Percentiles rank a stretch among this genome's conserved stretches.
These are phyloP conservation scores for Xylaria sp. DNA, from an alignment of 2,329 filamentous ascomycete species.

Conservation along the genomic window DNA sequence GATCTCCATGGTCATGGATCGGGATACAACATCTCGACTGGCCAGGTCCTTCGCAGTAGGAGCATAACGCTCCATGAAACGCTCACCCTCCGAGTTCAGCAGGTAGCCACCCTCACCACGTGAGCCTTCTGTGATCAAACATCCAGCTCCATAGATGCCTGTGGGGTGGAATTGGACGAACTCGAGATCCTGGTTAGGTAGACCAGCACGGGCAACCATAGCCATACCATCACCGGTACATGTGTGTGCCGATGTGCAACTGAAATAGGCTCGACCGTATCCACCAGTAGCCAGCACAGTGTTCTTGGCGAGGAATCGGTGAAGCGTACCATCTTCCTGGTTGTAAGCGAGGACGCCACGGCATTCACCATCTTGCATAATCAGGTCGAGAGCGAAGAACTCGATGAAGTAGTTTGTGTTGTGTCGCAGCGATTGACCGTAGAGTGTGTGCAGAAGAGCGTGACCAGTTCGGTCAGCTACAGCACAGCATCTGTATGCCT, in stretches of 20 bases:
- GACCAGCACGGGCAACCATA: slow-evolving; percentile 97
- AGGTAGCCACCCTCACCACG: slow-evolving; percentile 98
- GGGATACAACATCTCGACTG: slow-evolving; percentile 93
- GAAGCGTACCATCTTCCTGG: slow-evolving; percentile 97
- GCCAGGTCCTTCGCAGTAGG: slow-evolving; percentile 98
- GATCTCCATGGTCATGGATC: slow-evolving; percentile 98
- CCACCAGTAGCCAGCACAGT: slow-evolving; percentile 97
- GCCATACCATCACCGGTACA: slow-evolving; percentile 99
- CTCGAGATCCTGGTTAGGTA: slow-evolving; percentile 98
- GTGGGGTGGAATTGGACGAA: slow-evolving; percentile 99
- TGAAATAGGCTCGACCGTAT: slow-evolving; percentile 98
- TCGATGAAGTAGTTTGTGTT: slow-evolving; percentile 99
- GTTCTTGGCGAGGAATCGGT: slow-evolving; percentile 96
- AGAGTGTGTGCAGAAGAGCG: slow-evolving; percentile 96
- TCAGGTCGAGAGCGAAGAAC: slow-evolving; percentile 95
- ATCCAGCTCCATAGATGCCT: slow-evolving; percentile 98
- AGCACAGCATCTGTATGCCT: slow-evolving; percentile 97
- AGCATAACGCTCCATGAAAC: slow-evolving; percentile 99
- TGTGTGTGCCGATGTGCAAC: slow-evolving; percentile 96
- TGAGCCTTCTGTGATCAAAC: slow-evolving; percentile 96
- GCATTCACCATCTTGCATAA: slow-evolving; percentile 98
- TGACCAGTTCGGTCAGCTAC: slow-evolving; percentile 97
- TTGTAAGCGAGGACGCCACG: slow-evolving; percentile 97
- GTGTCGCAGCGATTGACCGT: slow-evolving; percentile 95
- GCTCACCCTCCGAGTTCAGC: slow-evolving; percentile 96